Percentiles rank a stretch among this genome's conserved stretches.
phyloP scores from a whole-genome alignment of 768 basidiomycete genomes.

The Mycena crocata region DNA sequence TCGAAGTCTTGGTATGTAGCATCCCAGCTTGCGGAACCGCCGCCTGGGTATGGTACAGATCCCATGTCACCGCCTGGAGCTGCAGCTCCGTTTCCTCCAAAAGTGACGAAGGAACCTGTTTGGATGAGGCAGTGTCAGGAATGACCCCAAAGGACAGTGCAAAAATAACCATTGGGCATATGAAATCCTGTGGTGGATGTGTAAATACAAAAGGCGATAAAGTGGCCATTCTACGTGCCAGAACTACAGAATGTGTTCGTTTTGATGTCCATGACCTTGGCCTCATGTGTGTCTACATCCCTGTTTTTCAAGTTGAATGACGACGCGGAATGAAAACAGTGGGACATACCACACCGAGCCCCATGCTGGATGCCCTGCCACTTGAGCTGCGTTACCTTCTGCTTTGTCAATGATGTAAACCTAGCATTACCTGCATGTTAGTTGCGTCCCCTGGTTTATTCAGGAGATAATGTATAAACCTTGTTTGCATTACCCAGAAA shows the following conservation, averaged over 20 bases:
- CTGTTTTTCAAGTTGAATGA: slow-evolving; percentile 43
- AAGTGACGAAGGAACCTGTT: slow-evolving; percentile 65
- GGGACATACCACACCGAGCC: slow-evolving; percentile 71
- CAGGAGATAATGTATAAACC: slow-evolving; percentile 61
- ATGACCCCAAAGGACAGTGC: too few species aligned
- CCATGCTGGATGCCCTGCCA: slow-evolving; percentile 81
- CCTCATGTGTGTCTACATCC: slow-evolving; percentile 71
- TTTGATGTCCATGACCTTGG: slow-evolving; percentile 76
- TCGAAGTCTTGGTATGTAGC: slow-evolving; percentile 81
- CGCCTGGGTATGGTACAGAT: slow-evolving; percentile 56
- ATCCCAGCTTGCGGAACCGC: slow-evolving; percentile 66
- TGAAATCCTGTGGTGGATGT: slow-evolving; percentile 47
- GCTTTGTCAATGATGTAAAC: slow-evolving; percentile 91
- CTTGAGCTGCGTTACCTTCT: slow-evolving; percentile 70
- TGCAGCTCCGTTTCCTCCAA: slow-evolving; percentile 84
- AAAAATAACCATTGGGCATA: slow-evolving; percentile 66
- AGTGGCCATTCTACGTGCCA: slow-evolving; percentile 37
- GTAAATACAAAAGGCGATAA: neutral
- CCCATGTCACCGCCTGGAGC: slow-evolving; percentile 70
- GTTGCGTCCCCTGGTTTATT: neutral
- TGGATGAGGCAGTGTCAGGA: too few species aligned
- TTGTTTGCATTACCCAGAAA: slow-evolving; percentile 84
- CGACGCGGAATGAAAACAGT: neutral
- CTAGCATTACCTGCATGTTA: neutral
- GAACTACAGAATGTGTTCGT: slow-evolving; percentile 80